A percentile compares a stretch with the other conserved stretches of the same genome.
Conservation (phyloP, 208 protist genomes). For the Acanthamoeba quina region DNA sequence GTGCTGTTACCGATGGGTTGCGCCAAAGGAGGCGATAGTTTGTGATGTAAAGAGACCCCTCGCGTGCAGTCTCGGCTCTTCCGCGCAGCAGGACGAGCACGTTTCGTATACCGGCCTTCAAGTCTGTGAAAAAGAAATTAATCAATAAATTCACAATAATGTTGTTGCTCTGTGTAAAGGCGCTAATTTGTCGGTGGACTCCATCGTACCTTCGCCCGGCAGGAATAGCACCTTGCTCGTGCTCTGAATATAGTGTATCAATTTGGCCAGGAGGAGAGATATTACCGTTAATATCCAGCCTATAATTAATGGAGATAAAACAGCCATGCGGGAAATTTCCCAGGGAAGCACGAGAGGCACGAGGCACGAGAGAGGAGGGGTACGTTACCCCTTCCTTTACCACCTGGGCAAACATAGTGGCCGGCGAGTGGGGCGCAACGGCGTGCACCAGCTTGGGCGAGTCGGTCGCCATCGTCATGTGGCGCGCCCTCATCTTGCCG, state of each 20-base stretch:
- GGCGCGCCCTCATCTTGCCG: neutral
- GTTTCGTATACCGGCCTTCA: constrained; percentile 38
- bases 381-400: neutral
- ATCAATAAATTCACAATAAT: neutral
- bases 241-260: neutral
- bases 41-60: constrained; percentile 64
- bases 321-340: neutral
- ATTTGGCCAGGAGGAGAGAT: neutral
- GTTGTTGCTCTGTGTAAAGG: too few relatives aligned
- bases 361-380: neutral
- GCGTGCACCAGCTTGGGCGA: constrained; percentile 58
- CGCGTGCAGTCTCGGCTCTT: constrained; percentile 25
- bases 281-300: neutral
- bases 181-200: neutral
- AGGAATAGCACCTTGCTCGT: constrained; percentile 68
- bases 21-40: constrained; percentile 68
- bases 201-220: constrained; percentile 38
- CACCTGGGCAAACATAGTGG: constrained; percentile 51
- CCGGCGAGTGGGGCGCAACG: constrained; percentile 3
- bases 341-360: neutral
- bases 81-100: constrained; percentile 44
- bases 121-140: neutral
- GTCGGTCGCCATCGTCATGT: neutral
- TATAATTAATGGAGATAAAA: neutral
- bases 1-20: constrained; percentile 12